Percentiles rank a stretch among this genome's conserved stretches.
These are phyloP conservation scores for Pestalotiopsis sp. DNA, from an alignment of 2,329 filamentous ascomycete genomes.

Conservation along the genomic window DNA sequence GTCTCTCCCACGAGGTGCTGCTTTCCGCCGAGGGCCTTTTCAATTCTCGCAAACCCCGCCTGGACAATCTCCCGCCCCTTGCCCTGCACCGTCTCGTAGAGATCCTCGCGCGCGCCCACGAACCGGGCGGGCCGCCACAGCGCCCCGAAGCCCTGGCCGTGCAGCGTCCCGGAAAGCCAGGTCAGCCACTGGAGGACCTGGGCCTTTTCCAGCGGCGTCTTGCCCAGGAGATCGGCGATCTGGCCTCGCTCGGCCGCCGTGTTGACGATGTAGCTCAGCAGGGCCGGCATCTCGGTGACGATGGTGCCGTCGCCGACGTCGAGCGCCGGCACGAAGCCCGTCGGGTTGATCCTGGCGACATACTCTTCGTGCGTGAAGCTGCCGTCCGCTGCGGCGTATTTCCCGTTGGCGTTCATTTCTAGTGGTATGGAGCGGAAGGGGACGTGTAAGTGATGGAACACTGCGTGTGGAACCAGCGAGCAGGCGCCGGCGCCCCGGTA, in stretches of 20 bases:
- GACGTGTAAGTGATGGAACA: slow-evolving; percentile 34
- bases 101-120: slow-evolving; percentile 19
- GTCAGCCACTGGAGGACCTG: slow-evolving; percentile 34
- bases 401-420: slow-evolving; percentile 18
- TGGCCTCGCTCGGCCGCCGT: slow-evolving; percentile 16
- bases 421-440: slow-evolving; percentile 27
- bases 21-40: slow-evolving; percentile 17
- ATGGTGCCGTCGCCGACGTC: slow-evolving; percentile 25
- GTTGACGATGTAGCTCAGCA: slow-evolving; percentile 35
- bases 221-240: slow-evolving; percentile 24
- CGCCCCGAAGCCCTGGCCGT: slow-evolving; percentile 31
- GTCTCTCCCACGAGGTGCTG: slow-evolving; percentile 22
- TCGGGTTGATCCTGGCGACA: slow-evolving; percentile 28
- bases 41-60: slow-evolving; percentile 21
- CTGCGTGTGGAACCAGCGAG: slow-evolving; percentile 29
- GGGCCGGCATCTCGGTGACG: slow-evolving; percentile 36
- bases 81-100: slow-evolving; percentile 18
- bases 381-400: slow-evolving; percentile 31
- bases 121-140: slow-evolving; percentile 30
- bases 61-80: slow-evolving; percentile 19
- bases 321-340: slow-evolving; percentile 35
- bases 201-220: slow-evolving; percentile 21
- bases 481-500: slow-evolving; percentile 34
- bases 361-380: slow-evolving; percentile 33
- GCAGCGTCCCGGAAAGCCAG: slow-evolving; percentile 36